Base-by-base conservation (phyloP, 2,329 filamentous ascomycete genomes). In the Cordyceps sp. region DNA sequence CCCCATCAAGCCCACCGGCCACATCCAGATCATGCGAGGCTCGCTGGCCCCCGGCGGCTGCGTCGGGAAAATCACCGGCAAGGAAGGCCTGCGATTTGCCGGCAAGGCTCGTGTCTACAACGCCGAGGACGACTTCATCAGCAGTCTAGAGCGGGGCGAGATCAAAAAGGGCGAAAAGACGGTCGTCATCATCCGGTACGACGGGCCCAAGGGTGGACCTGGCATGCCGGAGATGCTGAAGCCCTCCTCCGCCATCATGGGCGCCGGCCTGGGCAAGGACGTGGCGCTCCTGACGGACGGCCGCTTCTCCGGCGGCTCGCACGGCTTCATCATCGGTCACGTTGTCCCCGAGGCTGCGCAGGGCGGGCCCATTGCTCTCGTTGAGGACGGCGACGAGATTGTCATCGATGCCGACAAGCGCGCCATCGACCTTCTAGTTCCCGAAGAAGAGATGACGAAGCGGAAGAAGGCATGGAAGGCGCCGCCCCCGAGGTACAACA, bases 161-260 rank as follows among this genome's bases (percentile, higher is more conserved):
- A 83, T 93, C 46, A 83, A 84, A 42, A 77, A 79, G 51, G 78
- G 77, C 40, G 81, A 93, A 56, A 90, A 93, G 57, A 77, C 88
- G 1, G 86, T 93, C 20, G 71, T 93, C 32, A 75, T 93, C 34
- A 88, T 94, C 45, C 80, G 86, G 32, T 93, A 93, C 53, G 86
- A 93, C 52, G 86, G 86, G 1, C 86, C 86, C 38, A 92, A 88
- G 60, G 86, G 86, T 42, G 86, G 86, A 0, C 86, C 86, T 1
- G 86, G 86, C 36, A 94, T 94, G 78, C 86, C 85, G 21, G 86
- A 94, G 60, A 88, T 93, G 66, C 64, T 94, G 39, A 93, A 93
- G 63, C 83, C 86, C n/a, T 81, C 73, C 33, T 85, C 82, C 0
- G 83, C 85, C 31, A 80, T 94, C 47, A 93, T 93, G 83, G 86